Evolutionary conservation across 208 protist species (phyloP), one percentile per base, ranked within the genome.

Genomic region (Trypanosoma melophagium): DNA sequence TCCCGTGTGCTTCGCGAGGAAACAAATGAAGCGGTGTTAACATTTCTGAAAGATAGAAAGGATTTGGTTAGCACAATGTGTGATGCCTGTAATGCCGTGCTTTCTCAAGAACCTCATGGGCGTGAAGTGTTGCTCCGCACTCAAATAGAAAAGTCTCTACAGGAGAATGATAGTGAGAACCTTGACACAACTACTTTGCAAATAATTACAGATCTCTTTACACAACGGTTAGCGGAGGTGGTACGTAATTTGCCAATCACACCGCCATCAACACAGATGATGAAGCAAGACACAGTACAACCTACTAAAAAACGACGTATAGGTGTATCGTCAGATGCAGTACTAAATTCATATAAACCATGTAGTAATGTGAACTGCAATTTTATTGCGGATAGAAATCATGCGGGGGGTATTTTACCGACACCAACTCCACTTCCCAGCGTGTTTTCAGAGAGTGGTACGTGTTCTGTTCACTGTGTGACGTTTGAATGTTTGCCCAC

Each of bases 381-480:
- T 61, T 13, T 49, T 47, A 45, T 19, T 12, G 12, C 3, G 24
- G 4, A 41, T 22, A 25, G 4, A 38, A 31, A 17, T 17, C 53
- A 16, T 47, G 13, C 22, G 49, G 57, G 21, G 2, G 28, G 57
- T 55, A 62, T 73, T 65, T 55, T 66, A 22, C 60, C 60, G 25
- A 61, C 51, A 49, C 42, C 59, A 41, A 7, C 50, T 1, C 31
- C 54, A 40, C 52, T 68, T 21, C 61, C 69, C 7, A 74, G 69
- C 16, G 69, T 74, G 3, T 74, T 74, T 50, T 22, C 60, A 31
- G 53, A 56, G 24, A 68, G 54, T 38, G 61, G 41, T 21, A 40
- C 61, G 8, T 74, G 61, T 51, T 53, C 60, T 61, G 69, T 74
- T 14, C 53, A 56, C n/a, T 57, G 47, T 31, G 24, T 74, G 3